Conservation (phyloP, 2,329 filamentous ascomycete species). For the Pseudocercospora fijiensis region DNA sequence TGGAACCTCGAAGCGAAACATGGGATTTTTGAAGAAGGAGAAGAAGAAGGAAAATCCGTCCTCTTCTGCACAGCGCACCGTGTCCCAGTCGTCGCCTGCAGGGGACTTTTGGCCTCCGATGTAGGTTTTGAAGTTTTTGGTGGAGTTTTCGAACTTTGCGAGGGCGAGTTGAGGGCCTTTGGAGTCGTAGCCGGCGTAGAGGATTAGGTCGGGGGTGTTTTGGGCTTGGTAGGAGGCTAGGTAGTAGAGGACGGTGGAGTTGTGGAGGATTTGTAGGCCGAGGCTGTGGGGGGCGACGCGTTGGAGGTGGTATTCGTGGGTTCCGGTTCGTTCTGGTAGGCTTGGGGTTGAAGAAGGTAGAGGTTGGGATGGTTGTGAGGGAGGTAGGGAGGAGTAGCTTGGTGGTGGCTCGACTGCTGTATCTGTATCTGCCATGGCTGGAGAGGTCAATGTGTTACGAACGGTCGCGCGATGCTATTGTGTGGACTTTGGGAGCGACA, state of each 20-base stretch:
- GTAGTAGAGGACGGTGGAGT: constrained; percentile 23
- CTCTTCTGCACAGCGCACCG: constrained; percentile 13
- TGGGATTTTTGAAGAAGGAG: constrained; percentile 19
- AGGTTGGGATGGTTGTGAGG: background rate
- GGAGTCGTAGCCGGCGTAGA: constrained; percentile 26
- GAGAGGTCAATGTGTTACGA: background rate
- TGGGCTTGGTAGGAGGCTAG: constrained; percentile 18
- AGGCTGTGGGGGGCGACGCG: background rate
- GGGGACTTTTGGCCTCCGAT: constrained; percentile 23
- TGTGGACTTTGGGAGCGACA: background rate
- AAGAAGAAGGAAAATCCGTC: too few relatives aligned
- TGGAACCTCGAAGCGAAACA: constrained; percentile 16
- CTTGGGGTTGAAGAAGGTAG: background rate
- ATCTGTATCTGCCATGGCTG: background rate
- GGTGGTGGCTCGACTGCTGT: constrained; percentile 2
- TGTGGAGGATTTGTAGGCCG: constrained; percentile 19
- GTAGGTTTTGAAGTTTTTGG: constrained; percentile 24
- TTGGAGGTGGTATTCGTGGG: constrained; percentile 16
- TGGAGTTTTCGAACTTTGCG: constrained; percentile 12
- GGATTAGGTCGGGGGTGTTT: constrained; percentile 21
- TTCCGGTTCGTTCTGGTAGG: background rate
- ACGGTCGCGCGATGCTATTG: too few relatives aligned
- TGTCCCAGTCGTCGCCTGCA: constrained; percentile 21
- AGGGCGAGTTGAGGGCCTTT: constrained; percentile 24
- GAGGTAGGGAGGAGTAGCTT: background rate